phyloP scores from a whole-genome alignment of 257 asterid species.

The Solanum medicagineum region DNA sequence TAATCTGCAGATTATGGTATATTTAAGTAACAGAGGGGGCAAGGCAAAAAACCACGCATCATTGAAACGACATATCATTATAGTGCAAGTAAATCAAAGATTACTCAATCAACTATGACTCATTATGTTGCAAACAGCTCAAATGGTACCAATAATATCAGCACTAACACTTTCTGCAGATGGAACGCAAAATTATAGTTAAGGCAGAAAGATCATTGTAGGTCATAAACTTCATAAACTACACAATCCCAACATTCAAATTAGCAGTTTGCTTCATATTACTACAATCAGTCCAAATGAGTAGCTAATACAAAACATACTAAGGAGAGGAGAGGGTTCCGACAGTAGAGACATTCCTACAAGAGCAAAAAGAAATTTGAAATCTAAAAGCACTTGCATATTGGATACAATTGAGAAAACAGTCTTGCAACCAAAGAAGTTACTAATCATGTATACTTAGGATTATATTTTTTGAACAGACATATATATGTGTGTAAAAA shows the following conservation, averaged over 20 bases:
- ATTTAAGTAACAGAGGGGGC: constrained; percentile 1
- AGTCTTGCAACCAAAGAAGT: background rate
- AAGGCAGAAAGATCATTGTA: background rate
- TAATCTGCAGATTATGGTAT: constrained; percentile 34
- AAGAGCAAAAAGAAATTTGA: background rate
- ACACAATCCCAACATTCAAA: background rate
- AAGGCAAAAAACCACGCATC: background rate
- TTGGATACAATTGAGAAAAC: background rate
- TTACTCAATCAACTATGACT: background rate
- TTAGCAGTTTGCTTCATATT: background rate
- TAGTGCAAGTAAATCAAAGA: background rate
- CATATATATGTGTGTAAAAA: background rate
- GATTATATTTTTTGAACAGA: background rate
- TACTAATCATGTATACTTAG: background rate
- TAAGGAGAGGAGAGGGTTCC: background rate
- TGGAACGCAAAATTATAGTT: background rate
- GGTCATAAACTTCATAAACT: background rate
- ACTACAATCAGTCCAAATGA: background rate
- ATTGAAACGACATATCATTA: background rate
- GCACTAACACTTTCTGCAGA: background rate
- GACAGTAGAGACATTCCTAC: background rate
- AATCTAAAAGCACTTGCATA: background rate
- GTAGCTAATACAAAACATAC: background rate
- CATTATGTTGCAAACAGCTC: background rate
- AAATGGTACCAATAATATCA: background rate